A percentile compares a stretch with the other conserved stretches of the same genome.
phyloP scores from a whole-genome alignment of 1,139 yeast genomes.

The Nakaseomyces uthaithaninus region DNA sequence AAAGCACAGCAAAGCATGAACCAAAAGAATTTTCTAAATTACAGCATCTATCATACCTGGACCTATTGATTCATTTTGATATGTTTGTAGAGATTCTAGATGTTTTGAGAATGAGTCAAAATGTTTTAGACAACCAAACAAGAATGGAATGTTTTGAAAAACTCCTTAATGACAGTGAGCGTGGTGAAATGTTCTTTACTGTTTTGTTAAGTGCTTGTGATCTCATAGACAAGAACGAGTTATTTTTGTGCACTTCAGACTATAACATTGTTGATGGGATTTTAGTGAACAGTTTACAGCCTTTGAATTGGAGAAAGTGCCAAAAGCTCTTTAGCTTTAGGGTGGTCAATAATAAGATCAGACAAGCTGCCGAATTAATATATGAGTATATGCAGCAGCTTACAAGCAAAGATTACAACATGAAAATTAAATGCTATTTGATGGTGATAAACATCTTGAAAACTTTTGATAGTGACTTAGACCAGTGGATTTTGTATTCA shows the following conservation, averaged over 20 bases:
- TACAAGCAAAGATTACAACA: constrained; percentile 11
- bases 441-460: constrained; percentile 25
- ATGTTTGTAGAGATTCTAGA: constrained; percentile 28
- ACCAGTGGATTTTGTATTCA: constrained; percentile 46
- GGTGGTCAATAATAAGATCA: constrained; percentile 23
- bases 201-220: constrained; percentile 21
- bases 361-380: constrained; percentile 30
- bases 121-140: constrained; percentile 15
- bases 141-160: constrained; percentile 22
- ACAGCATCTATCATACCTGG: constrained; percentile 26
- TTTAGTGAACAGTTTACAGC: constrained; percentile 20
- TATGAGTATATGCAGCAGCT: constrained; percentile 17
- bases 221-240: constrained; percentile 9
- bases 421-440: constrained; percentile 20
- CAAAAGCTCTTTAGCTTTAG: constrained; percentile 28
- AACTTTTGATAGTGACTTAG: constrained; percentile 37
- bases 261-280: constrained; percentile 42
- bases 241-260: constrained; percentile 30
- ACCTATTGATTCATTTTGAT: constrained; percentile 23
- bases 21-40: constrained; percentile 19
- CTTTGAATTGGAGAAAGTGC: constrained; percentile 20
- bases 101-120: constrained; percentile 27
- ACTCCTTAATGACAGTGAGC: constrained; percentile 22
- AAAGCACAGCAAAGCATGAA: constrained; percentile 15
- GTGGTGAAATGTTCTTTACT: constrained; percentile 20